Evolutionary conservation across 2,329 filamentous ascomycete species (phyloP), one percentile per base, ranked within the genome.

Genomic region (Botrytis pseudocinerea): DNA sequence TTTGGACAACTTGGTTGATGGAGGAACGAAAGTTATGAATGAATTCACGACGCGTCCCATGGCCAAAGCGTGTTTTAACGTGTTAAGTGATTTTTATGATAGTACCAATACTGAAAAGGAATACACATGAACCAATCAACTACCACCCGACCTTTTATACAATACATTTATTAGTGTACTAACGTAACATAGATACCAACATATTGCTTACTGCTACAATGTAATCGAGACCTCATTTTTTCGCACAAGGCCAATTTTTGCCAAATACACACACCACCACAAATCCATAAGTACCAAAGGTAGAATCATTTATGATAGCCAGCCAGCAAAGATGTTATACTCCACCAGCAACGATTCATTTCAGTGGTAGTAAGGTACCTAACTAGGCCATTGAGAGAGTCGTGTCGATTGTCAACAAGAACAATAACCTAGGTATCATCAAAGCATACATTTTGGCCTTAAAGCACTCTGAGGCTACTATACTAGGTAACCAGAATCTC

Each of bases 11-110:
- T 42, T 72, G 63, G 57, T 72, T 72, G 59, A 59, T 62, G 70
- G 65, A 68, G 48, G 16, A 68, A 68, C 65, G 60, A 69, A 65
- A 42, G 62, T 70, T 72, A 38, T 66, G 48, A 75, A 70, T 76
- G 75, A 40, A 74, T 73, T 75, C 75, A 75, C 75, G 74, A 71
- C 51, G 40, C 28, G 40, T 32, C 28, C 73, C 70, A 25, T 7
- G 22, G 38, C 70, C 70, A 71, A 73, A 75, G 73, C 76, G 75
- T 61, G 65, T 74, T 75, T 64, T 46, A 42, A 76, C 78, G 78
- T 76, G 78, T 79, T 78, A 76, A 80, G 77, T 80, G 77, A 57
- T 74, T 76, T 74, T 64, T 59, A 51, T 38, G 61, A 54, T 62
- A 35, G 57, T 38, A 59, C 28, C 8, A 1, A 25, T 51, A 51